Evolutionary conservation across 352 stramenopile genomes (phyloP), one percentile per base, ranked within the genome.

Genomic region (Pythium sukuiense): DNA sequence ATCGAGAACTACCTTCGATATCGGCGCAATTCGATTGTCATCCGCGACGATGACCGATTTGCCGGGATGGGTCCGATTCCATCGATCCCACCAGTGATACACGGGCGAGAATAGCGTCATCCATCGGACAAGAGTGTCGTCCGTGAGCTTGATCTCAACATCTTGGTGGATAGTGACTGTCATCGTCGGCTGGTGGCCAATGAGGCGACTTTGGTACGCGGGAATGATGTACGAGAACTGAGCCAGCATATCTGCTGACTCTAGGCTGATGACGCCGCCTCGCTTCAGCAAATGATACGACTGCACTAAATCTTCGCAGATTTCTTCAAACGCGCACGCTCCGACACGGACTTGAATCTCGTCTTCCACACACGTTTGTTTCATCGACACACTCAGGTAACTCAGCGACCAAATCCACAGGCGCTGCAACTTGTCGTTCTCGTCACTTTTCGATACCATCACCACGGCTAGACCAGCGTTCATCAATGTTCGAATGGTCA

Each of bases 11-110:
- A 90, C 65, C 49, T 86, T 74, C 13, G 85, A 83, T 30, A 94
- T 91, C 4, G 86, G 84, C 32, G 81, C 83, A 66, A 94, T 82
- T 14, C 74, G 79, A 59, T 84, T 64, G 62, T 85, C 72, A 30
- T 85, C 27, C 26, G 14, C 75, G 13, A 71, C 48, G 6, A 76
- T 43, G 37, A 85, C 52, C 24, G 74, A 50, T 57, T 89, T 91
- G 53, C 76, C 87, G 5, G 87, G 87, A 58, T 93, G 85, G 16
- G 67, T 86, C 29, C 80, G 45, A 65, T 87, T 90, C 87, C 87
- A 95, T 46, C 85, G 76, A 37, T 90, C 90, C 83, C 86, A 96
- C 87, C 87, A 96, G 48, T 88, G 67, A 63, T 90, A 94, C 11
- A 95, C 75, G 26, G 87, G 87, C 6, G 81, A 77, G 58, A 92